Base-by-base conservation (phyloP, 2,329 filamentous ascomycete genomes). In the Dactylellina parvicollis region DNA sequence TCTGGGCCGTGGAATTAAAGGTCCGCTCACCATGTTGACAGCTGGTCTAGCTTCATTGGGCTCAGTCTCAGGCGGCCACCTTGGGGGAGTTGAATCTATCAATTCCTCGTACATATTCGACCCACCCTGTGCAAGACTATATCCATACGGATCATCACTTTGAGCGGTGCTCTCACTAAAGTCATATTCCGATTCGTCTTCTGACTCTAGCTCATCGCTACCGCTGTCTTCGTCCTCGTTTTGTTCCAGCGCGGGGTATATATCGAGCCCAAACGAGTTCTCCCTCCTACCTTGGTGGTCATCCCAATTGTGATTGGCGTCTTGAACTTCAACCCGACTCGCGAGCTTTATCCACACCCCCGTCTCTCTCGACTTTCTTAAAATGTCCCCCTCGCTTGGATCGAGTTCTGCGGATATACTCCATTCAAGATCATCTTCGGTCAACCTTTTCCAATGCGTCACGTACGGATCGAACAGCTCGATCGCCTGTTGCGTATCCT, bases 401-500 rank as follows among this genome's bases (percentile, higher is more conserved):
- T 8, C 18, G 14, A 28, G 14, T 32, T 26, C 22, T 9, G 0
- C 2, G 1, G 50, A 18, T 16, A 57, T 1, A 1, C 24, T 20
- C 61, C 61, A 66, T 40, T 50, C 52, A 1, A 30, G 52, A 30
- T 28, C 55, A 1, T 42, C n/a, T 4, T 18, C 38, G 9, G 12
- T 32, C 20, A 57, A 30, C 4, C 50, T 52, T 14, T 44, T 57
- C 61, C 50, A 66, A 44, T 66, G 61, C 7, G 61, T 66, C 1
- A 57, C 42, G 14, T 32, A 22, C 4, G 20, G 3, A 26, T 56
- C 50, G 7, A 42, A 9, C n/a, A 40, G 12, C 10, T 57, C 36
- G 4, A 57, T 16, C n/a, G 52, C 42, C 20, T 66, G 61, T 26
- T 66, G 52, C 2, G 50, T 50, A 16, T 57, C 32, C 2, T 16